phyloP scores from a whole-genome alignment of 768 basidiomycete genomes.

The Leccinum longicurvipes region DNA sequence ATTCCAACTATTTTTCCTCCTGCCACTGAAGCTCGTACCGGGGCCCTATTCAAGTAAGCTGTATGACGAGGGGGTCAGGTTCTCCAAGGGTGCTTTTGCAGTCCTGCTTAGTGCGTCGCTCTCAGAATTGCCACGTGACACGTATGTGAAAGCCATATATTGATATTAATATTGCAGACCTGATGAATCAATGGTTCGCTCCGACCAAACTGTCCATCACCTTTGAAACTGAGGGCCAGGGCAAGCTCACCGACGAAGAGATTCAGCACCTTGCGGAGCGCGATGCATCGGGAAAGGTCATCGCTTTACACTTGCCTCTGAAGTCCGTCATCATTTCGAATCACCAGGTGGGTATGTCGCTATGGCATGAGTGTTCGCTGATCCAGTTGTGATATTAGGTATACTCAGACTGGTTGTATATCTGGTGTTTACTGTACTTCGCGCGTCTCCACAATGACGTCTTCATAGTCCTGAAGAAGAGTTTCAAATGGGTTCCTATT shows the following conservation, averaged over 20 bases:
- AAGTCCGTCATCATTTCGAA: slow-evolving; percentile 87
- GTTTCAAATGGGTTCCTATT: slow-evolving; percentile 81
- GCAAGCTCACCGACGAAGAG: slow-evolving; percentile 58
- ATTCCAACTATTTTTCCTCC: slow-evolving; percentile 67
- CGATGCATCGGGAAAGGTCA: slow-evolving; percentile 53
- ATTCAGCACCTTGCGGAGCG: slow-evolving; percentile 54
- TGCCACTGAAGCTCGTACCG: slow-evolving; percentile 67
- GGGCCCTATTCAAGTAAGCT: slow-evolving; percentile 48
- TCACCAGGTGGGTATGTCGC: slow-evolving; percentile 65
- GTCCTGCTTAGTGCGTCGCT: slow-evolving; percentile 60
- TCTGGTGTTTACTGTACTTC: slow-evolving; percentile 80
- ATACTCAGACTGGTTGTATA: slow-evolving; percentile 85
- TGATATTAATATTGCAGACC: slow-evolving; percentile 42
- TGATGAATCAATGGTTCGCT: slow-evolving; percentile 80
- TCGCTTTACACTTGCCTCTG: slow-evolving; percentile 66
- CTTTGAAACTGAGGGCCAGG: slow-evolving; percentile 67
- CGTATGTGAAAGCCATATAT: neutral
- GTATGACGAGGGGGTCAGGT: slow-evolving; percentile 70
- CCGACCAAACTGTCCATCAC: slow-evolving; percentile 71
- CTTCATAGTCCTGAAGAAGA: slow-evolving; percentile 91
- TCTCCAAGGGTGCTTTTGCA: slow-evolving; percentile 83
- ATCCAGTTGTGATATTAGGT: slow-evolving; percentile 39
- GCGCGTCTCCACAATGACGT: slow-evolving; percentile 66
- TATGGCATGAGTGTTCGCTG: neutral
- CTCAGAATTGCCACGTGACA: neutral